Conservation (phyloP, 495 filamentous ascomycete genomes). For the Trichodelitschia bisporula region DNA sequence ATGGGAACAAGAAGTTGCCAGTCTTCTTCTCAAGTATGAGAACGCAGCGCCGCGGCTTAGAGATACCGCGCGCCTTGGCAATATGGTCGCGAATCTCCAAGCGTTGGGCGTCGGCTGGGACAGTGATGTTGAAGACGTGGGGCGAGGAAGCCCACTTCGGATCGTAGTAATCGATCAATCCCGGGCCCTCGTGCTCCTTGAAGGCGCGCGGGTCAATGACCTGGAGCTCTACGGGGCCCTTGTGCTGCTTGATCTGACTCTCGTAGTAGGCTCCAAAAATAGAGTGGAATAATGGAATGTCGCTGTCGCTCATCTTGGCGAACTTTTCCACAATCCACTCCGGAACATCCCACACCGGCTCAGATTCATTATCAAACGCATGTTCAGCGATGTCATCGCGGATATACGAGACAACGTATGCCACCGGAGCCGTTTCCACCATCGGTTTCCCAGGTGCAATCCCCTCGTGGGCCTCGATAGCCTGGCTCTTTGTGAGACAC, state of each 20-base stretch:
- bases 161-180: constrained; percentile 9
- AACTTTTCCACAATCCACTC: constrained; percentile 9
- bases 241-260: too few species aligned
- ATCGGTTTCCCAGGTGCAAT: constrained; percentile 12
- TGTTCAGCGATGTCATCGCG: constrained; percentile 22
- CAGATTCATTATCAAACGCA: constrained; percentile 3
- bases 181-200: constrained; percentile 7
- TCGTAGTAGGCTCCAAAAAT: too few species aligned
- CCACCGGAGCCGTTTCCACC: constrained; percentile 27
- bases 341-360: constrained; percentile 8
- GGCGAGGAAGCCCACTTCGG: too few species aligned
- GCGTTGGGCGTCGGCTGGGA: constrained; percentile 2
- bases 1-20: too few species aligned
- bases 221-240: constrained; percentile 7
- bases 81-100: constrained; percentile 9
- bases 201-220: constrained; percentile 12
- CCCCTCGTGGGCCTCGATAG: constrained; percentile 28
- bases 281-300: too few species aligned
- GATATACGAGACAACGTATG: constrained; percentile 35
- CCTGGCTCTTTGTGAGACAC: constrained; percentile 31
- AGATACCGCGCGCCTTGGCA: constrained; percentile 6
- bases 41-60: constrained; percentile 11
- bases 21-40: too few species aligned
- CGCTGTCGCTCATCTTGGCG: too few species aligned
- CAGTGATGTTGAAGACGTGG: constrained; percentile 5